phyloP scores from a whole-genome alignment of 192 early-diverging fungal genomes.

The Coemansia sp. region DNA sequence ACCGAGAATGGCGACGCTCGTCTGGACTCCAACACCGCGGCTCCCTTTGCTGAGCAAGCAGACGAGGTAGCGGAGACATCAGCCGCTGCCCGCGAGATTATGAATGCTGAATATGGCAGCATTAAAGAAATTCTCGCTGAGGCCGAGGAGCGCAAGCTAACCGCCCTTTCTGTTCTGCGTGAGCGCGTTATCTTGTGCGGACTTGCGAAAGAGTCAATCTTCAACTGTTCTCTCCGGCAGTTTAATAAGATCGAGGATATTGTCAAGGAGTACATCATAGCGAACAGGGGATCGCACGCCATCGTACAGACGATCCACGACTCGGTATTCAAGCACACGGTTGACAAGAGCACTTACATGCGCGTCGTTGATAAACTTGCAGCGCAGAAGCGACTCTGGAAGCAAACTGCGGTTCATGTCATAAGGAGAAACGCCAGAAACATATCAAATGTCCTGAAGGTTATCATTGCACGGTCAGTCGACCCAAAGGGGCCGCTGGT shows the following conservation, averaged over 20 bases:
- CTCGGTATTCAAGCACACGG: constrained; percentile 1
- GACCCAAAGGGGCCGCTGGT: constrained; percentile 28
- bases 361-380: constrained; percentile 20
- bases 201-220: constrained; percentile 24
- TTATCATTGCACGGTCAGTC: constrained; percentile 18
- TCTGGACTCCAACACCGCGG: neutral
- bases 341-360: constrained; percentile 41
- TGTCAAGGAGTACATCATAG: constrained; percentile 9
- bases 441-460: neutral
- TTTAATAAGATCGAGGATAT: constrained; percentile 5
- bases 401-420: neutral
- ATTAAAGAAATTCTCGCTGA: constrained; percentile 20
- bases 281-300: neutral
- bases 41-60: neutral
- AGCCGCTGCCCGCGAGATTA: neutral
- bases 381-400: constrained; percentile 12
- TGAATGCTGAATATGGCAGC: constrained; percentile 2
- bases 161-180: constrained; percentile 22
- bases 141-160: constrained; percentile 11
- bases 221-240: neutral
- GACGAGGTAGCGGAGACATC: neutral
- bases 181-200: constrained; percentile 26
- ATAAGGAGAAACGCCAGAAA: neutral
- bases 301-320: constrained; percentile 10
- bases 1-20: neutral